Conservation (phyloP, 2,329 filamentous ascomycete species). For the Dothistroma septosporum region DNA sequence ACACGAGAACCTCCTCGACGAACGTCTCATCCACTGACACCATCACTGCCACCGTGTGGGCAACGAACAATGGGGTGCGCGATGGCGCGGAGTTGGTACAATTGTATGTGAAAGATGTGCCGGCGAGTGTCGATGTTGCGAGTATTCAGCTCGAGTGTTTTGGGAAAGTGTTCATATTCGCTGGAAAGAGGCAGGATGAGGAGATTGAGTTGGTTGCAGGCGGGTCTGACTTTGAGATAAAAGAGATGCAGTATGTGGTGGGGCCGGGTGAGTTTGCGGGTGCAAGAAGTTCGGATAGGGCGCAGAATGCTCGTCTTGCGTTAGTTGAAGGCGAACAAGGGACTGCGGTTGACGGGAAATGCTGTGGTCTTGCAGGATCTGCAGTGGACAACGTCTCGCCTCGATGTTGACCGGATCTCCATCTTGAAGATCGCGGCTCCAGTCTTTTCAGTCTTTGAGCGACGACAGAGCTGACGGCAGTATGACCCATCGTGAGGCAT, state of each 20-base stretch:
- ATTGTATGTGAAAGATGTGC: conserved; percentile 47
- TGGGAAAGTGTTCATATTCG: conserved; percentile 34
- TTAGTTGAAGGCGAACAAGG: conserved; percentile 31
- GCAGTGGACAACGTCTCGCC: not conserved
- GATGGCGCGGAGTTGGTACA: conserved; percentile 54
- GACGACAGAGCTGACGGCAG: no score
- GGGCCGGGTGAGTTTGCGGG: conserved; percentile 69
- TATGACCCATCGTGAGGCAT: no score
- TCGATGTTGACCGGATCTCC: no score
- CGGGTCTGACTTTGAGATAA: conserved; percentile 57
- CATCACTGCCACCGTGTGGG: conserved; percentile 57
- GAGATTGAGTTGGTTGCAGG: conserved; percentile 41
- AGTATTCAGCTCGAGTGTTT: conserved; percentile 43
- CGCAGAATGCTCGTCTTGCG: conserved; percentile 55
- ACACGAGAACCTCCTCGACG: conserved; percentile 31
- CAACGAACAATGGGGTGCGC: conserved; percentile 59
- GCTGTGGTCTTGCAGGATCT: not conserved
- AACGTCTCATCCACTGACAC: conserved; percentile 37
- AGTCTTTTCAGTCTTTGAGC: no score
- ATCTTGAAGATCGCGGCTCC: no score
- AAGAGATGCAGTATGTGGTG: conserved; percentile 66
- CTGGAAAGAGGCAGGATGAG: conserved; percentile 20
- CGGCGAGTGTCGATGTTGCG: conserved; percentile 46
- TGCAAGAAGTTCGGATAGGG: conserved; percentile 54
- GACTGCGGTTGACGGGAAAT: not conserved